Evolutionary conservation across 1,284 basidiomycete species (phyloP).

Genomic region (Pseudozyma sp.): DNA sequence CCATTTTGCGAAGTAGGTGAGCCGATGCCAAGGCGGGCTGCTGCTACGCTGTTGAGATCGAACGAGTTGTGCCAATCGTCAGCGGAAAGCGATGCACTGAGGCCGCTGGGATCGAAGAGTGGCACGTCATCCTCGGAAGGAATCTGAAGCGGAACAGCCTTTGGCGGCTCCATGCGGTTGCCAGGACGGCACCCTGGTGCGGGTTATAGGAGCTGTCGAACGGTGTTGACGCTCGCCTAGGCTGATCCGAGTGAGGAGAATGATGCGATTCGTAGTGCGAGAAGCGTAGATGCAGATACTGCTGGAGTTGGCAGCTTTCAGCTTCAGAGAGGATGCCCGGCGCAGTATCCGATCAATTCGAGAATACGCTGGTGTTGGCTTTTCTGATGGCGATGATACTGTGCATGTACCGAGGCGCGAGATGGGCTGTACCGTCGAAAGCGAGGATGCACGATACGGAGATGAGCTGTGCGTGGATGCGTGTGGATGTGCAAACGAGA

Average conservation of each 20-base stretch:
- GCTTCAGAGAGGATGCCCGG: too few species aligned
- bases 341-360: too few species aligned
- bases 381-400: too few species aligned
- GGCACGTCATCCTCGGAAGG: conserved; percentile 52
- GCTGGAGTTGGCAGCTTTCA: too few species aligned
- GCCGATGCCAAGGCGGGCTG: conserved; percentile 45
- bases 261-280: too few species aligned
- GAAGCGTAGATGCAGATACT: too few species aligned
- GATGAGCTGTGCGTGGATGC: too few species aligned
- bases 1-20: conserved; percentile 34
- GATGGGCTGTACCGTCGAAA: too few species aligned
- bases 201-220: neutral
- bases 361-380: too few species aligned
- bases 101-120: conserved; percentile 50
- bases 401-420: too few species aligned
- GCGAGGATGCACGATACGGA: too few species aligned
- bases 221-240: conserved; percentile 2
- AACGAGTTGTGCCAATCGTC: conserved; percentile 53
- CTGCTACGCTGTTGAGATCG: conserved; percentile 47
- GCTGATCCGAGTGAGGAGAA: neutral
- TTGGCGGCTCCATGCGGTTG: conserved; percentile 43
- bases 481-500: too few species aligned
- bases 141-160: conserved; percentile 43
- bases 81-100: conserved; percentile 48
- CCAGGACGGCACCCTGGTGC: conserved; percentile 30